Percentiles rank a stretch among this genome's conserved stretches.
Conservation (phyloP, 1,284 basidiomycete genomes). For the Termitomyces sp. region DNA sequence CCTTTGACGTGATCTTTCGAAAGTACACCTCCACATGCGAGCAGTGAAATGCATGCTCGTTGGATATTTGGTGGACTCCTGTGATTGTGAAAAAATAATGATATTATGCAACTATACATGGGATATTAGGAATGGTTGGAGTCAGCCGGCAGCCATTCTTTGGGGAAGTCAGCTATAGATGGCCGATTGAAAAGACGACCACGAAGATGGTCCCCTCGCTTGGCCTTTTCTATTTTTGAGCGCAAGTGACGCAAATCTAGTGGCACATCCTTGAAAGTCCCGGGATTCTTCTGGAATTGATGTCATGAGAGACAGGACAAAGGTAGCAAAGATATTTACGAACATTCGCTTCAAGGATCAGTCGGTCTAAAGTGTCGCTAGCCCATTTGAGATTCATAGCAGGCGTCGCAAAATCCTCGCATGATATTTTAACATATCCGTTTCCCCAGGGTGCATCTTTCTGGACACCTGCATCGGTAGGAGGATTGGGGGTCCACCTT, state of each 20-base stretch:
- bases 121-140: neutral
- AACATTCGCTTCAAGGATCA: slow-evolving; percentile 77
- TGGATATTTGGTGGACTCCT: neutral
- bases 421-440: slow-evolving; percentile 82
- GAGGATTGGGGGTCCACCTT: slow-evolving; percentile 74
- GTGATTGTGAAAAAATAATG: neutral
- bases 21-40: neutral
- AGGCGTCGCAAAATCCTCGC: slow-evolving; percentile 74
- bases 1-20: neutral
- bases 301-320: neutral
- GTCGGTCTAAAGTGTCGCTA: slow-evolving; percentile 69
- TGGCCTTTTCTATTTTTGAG: slow-evolving; percentile 63
- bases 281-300: slow-evolving; percentile 39
- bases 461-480: slow-evolving; percentile 58
- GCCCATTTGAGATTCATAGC: slow-evolving; percentile 86
- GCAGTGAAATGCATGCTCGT: neutral
- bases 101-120: slow-evolving; percentile 10
- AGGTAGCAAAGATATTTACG: slow-evolving; percentile 22
- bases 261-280: slow-evolving; percentile 61
- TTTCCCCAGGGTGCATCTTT: slow-evolving; percentile 45
- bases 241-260: slow-evolving; percentile 76
- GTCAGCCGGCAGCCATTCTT: slow-evolving; percentile 66
- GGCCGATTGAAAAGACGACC: slow-evolving; percentile 54
- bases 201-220: slow-evolving; percentile 61
- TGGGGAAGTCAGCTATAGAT: slow-evolving; percentile 72